Evolutionary conservation across 2,329 filamentous ascomycete genomes (phyloP).

Genomic region (Aspergillus quadricinctus): DNA sequence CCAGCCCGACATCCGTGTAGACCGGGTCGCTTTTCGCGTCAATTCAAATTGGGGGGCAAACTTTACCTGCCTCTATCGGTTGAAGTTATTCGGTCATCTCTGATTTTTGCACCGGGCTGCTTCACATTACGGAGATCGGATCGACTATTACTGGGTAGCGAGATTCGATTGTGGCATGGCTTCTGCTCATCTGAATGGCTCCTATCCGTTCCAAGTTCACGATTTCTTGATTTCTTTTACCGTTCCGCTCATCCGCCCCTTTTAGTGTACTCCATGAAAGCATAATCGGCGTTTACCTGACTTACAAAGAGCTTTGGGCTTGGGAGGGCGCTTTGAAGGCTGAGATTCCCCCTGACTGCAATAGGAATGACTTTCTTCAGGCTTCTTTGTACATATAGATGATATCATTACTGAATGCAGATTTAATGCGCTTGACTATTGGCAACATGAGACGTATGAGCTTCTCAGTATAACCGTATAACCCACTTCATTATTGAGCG

Average conservation of each 20-base stretch:
- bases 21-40: constrained; percentile 40
- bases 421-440: neutral
- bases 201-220: neutral
- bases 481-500: too few species aligned
- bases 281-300: neutral
- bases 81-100: constrained; percentile 39
- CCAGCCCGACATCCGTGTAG: constrained; percentile 30
- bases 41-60: constrained; percentile 42
- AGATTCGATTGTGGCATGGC: neutral
- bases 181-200: neutral
- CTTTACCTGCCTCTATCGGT: constrained; percentile 44
- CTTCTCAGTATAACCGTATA: neutral
- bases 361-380: neutral
- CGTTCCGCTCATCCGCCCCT: neutral
- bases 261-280: neutral
- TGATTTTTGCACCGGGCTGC: neutral
- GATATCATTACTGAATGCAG: neutral
- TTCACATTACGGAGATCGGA: neutral
- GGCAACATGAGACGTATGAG: neutral
- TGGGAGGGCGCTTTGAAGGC: neutral
- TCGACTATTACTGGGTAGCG: neutral
- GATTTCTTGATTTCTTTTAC: neutral
- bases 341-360: neutral
- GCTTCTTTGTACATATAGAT: neutral
- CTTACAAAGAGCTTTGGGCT: neutral